Evolutionary conservation across 2,329 filamentous ascomycete genomes (phyloP).

Genomic region (Hypoxylon sp.): DNA sequence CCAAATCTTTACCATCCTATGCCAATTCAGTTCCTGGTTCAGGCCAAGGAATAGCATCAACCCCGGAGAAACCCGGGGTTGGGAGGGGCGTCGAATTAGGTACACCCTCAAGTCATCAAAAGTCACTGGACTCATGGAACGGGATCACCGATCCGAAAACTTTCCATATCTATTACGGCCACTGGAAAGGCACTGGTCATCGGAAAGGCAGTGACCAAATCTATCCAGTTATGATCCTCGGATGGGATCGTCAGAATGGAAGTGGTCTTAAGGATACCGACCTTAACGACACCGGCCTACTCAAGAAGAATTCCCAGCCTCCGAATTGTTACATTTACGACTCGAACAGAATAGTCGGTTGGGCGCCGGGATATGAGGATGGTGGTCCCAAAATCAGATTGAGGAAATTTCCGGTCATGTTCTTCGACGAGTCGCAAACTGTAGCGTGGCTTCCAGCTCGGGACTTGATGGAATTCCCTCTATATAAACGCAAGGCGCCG

Average conservation of each 20-base stretch:
- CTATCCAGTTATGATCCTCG: constrained; percentile 57
- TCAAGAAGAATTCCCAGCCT: constrained; percentile 42
- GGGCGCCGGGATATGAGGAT: constrained; percentile 55
- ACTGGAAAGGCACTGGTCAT: constrained; percentile 42
- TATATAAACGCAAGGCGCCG: constrained; percentile 38
- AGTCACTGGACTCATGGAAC: constrained; percentile 2
- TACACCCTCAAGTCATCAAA: constrained; percentile 9
- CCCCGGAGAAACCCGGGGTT: not conserved
- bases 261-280: constrained; percentile 48
- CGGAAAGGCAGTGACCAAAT: constrained; percentile 42
- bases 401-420: constrained; percentile 58
- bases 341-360: constrained; percentile 52
- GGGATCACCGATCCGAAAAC: constrained; percentile 49
- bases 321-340: constrained; percentile 55
- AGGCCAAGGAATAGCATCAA: constrained; percentile 1
- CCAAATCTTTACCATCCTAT: not conserved
- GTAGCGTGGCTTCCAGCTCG: constrained; percentile 46
- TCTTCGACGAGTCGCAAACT: constrained; percentile 52
- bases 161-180: constrained; percentile 54
- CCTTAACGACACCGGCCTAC: constrained; percentile 52
- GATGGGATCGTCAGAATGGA: constrained; percentile 51
- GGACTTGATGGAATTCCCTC: constrained; percentile 44
- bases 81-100: not conserved
- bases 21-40: constrained; percentile 30
- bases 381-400: constrained; percentile 52